phyloP scores from a whole-genome alignment of 1,284 basidiomycete species.

The Agroathelia rolfsii region DNA sequence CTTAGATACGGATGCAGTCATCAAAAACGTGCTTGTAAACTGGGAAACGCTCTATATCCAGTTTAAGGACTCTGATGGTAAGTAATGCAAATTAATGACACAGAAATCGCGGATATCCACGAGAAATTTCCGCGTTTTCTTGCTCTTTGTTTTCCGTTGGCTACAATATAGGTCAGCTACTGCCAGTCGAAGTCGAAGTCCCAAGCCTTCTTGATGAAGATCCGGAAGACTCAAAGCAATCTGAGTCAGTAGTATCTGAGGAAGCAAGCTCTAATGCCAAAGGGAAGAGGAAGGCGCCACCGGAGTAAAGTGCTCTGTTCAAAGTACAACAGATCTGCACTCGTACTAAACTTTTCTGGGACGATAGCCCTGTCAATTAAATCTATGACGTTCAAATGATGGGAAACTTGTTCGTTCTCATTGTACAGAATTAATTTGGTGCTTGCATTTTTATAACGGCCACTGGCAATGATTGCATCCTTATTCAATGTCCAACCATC shows the following conservation, averaged over 20 bases:
- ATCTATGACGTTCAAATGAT: no score
- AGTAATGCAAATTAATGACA: slow-evolving; percentile 13
- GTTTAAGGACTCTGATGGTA: slow-evolving; percentile 53
- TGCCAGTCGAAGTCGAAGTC: slow-evolving; percentile 32
- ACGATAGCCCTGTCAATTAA: no score
- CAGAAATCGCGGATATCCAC: slow-evolving; percentile 4
- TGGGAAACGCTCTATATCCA: slow-evolving; percentile 62
- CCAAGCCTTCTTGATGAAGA: slow-evolving; percentile 34
- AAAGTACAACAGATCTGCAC: no score
- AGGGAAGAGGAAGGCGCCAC: slow-evolving; percentile 37
- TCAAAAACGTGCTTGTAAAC: slow-evolving; percentile 42
- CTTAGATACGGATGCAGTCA: slow-evolving; percentile 30
- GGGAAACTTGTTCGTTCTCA: no score
- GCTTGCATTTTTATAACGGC: no score
- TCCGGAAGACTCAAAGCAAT: slow-evolving; percentile 25
- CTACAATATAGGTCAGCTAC: slow-evolving; percentile 27
- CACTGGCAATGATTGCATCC: no score
- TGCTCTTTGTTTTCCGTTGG: slow-evolving; percentile 13
- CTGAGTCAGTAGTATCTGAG: slow-evolving; percentile 11
- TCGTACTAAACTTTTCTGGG: no score
- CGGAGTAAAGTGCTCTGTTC: slow-evolving; percentile 21
- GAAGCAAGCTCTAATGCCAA: slow-evolving; percentile 21
- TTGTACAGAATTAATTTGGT: no score
- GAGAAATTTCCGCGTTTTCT: slow-evolving; percentile 9
- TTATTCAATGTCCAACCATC: no score